phyloP scores from a whole-genome alignment of 1,284 basidiomycete genomes.

The Cryptococcus depauperatus region DNA sequence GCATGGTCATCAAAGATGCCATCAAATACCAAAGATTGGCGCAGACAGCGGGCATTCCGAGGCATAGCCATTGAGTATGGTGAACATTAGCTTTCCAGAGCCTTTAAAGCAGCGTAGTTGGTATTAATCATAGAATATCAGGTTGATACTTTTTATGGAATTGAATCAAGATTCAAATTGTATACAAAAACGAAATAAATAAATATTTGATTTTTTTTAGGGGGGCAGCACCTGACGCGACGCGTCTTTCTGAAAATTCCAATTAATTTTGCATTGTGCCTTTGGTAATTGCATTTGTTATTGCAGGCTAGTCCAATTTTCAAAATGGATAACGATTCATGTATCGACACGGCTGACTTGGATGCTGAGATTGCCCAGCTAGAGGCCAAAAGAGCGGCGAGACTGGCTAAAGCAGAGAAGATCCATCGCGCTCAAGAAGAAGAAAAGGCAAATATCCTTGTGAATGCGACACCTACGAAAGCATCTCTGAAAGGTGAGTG shows the following conservation, averaged over 20 bases:
- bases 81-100: too few relatives aligned
- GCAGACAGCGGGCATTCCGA: constrained; percentile 32
- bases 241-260: neutral
- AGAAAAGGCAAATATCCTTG: constrained; percentile 26
- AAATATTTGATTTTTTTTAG: too few relatives aligned
- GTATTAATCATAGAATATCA: too few relatives aligned
- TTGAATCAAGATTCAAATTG: too few relatives aligned
- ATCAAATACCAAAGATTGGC: constrained; percentile 43
- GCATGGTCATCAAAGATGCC: constrained; percentile 41
- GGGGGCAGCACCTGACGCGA: too few relatives aligned
- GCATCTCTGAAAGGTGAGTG: constrained; percentile 8
- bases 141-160: too few relatives aligned
- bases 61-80: constrained; percentile 35
- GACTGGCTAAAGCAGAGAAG: constrained; percentile 15
- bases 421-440: constrained; percentile 12
- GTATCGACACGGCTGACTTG: constrained; percentile 17
- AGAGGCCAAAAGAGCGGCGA: constrained; percentile 16
- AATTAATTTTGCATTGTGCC: too few relatives aligned
- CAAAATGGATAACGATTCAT: neutral
- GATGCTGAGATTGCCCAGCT: constrained; percentile 36
- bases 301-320: too few relatives aligned
- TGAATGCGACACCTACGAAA: constrained; percentile 30
- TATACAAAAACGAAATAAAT: too few relatives aligned
- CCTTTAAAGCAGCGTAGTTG: too few relatives aligned
- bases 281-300: too few relatives aligned